Base-by-base conservation (phyloP, 108 stramenopile species). In the Skeletonema tropicum region DNA sequence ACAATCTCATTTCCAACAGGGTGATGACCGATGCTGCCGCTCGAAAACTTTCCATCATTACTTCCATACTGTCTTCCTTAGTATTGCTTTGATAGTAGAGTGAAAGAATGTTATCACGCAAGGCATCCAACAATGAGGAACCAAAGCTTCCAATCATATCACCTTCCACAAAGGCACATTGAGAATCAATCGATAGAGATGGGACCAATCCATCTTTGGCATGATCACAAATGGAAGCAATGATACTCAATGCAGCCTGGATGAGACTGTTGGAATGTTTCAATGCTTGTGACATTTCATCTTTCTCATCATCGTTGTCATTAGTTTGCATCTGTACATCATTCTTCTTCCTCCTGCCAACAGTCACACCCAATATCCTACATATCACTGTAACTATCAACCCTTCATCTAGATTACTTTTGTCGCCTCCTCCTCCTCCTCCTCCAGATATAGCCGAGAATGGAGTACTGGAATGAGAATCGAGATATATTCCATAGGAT, bases 121-220 rank as follows among this genome's bases (percentile, higher is more conserved):
- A 60, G 1, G 75, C 68, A 57, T 76, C 75, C 3, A 76, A 35
- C 15, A 76, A 23, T 26, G 64, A 35, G 36, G 36, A 21, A 13
- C 68, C 75, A n/a, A 76, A 57, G 33, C 68, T 67, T 13, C 66
- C 46, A 6, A 76, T 63, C 75, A 76, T 76, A 30, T 76, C 75
- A 61, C 21, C 42, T 60, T 76, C 75, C 23, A 76, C 19, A 12
- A 31, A 49, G 33, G 68, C 68, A 66, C 65, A 74, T 29, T 33
- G 21, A 41, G 57, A 36, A 61, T 59, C 68, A 7, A 12, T 32
- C 29, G 12, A 42, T 14, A 46, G 23, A 67, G 60, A 32, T 38
- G 58, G 6, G 11, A 49, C 42, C 60, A 61, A 62, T 26, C 75
- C 68, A 46, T 76, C 75, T 32, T 63, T 68, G 62, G 75, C 75